Evolutionary conservation across 140 eudicot genomes (phyloP), one percentile per base, ranked within the genome.

Genomic region (Erigeron philadelphicus): DNA sequence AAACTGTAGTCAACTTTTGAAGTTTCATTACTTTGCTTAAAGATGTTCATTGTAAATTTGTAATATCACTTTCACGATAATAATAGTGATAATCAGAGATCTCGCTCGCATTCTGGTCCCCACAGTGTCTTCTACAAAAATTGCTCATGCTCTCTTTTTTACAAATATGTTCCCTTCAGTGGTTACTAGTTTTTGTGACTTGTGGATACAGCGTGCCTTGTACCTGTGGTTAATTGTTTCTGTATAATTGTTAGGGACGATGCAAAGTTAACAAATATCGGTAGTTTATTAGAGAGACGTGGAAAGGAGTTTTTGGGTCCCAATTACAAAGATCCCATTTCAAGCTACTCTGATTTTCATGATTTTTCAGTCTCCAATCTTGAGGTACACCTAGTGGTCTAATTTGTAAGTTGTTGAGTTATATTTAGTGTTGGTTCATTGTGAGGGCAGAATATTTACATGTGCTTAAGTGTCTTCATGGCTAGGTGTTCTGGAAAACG

Each of bases 251-350:
- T 13, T 43, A 90, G 97, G 38, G n/a, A 31, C 3, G 82, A 46
- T 67, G 96, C 86, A 61, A 67, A 59, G 23, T 57, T 67, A 46
- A 88, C 96, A 8, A 91, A 91, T 72, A 61, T 91, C 4, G 97
- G 97, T 52, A 69, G 63, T 63, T 81, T 91, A 61, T 68, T 91
- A 75, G 92, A 88, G 77, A 83, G 76, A 67, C 75, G 66, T 43
- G 97, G 97, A 44, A 72, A 81, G 41, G 83, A 82, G 48, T 75
- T 88, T 31, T 52, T 91, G 59, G 96, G 97, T 53, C 67, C 95
- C 71, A 76, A 56, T 71, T 91, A 91, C 66, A 80, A 80, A 74
- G 92, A 86, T 78, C 97, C 97, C 17, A 84, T 91, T 76, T 84
- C 88, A 19, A 88, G 95, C 82, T 88, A 85, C 84, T 64, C 73